Conservation (phyloP, 495 filamentous ascomycete genomes). For the Neurospora sp. region DNA sequence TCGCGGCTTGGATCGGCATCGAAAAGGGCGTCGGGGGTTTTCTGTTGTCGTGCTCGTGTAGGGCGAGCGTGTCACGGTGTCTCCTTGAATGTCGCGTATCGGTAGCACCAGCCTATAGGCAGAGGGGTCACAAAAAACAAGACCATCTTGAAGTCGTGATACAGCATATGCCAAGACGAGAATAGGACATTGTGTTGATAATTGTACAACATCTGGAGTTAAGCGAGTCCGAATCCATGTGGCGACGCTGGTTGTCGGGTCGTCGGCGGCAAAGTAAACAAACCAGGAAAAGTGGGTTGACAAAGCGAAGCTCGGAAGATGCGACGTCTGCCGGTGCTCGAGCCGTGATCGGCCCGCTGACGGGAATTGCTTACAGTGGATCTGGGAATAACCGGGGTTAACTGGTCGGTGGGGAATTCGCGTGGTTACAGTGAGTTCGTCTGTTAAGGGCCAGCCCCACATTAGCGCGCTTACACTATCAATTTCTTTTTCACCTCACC, state of each 20-base stretch:
- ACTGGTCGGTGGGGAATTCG: neutral
- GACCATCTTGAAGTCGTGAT: neutral
- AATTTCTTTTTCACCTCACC: neutral
- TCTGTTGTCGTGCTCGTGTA: neutral
- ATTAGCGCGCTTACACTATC: neutral
- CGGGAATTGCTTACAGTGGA: neutral
- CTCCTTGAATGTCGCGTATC: neutral
- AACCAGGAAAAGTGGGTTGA: neutral
- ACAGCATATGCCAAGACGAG: neutral
- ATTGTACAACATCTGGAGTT: too few species aligned
- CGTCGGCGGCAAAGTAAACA: neutral
- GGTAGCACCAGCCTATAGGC: neutral
- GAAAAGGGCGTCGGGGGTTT: neutral
- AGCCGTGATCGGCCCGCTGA: neutral
- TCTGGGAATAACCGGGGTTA: neutral
- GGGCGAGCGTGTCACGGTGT: neutral
- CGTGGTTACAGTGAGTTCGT: neutral
- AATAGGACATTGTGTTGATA: neutral
- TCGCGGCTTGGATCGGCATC: neutral
- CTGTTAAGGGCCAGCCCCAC: neutral
- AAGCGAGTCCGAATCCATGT: neutral
- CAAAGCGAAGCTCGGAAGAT: neutral
- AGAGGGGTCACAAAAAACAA: neutral
- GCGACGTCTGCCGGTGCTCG: neutral
- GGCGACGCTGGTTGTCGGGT: neutral